These are phyloP conservation scores for Wolfiporia cocos DNA, from an alignment of 1,284 basidiomycete genomes.

Conservation along the genomic window DNA sequence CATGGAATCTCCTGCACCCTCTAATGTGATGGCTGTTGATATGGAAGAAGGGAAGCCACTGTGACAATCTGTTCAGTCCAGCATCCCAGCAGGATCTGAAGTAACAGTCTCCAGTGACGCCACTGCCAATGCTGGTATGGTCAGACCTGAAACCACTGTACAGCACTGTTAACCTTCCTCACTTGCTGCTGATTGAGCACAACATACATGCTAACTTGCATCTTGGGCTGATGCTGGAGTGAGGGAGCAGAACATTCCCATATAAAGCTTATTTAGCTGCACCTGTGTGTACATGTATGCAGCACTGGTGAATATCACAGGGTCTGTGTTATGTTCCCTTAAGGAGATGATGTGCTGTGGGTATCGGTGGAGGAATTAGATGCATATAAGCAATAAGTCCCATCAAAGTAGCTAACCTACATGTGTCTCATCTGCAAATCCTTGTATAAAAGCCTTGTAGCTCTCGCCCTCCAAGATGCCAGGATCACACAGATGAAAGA, in stretches of 20 bases:
- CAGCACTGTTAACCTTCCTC: too few species aligned
- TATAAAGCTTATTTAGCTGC: slow-evolving; percentile 68
- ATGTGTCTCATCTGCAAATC: slow-evolving; percentile 22
- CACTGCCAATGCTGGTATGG: too few species aligned
- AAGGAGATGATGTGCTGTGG: slow-evolving; percentile 67
- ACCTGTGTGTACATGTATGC: slow-evolving; percentile 72
- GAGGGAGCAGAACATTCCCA: slow-evolving; percentile 64
- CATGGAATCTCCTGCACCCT: slow-evolving; percentile 47
- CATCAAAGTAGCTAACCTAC: slow-evolving; percentile 13
- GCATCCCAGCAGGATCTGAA: too few species aligned
- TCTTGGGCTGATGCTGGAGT: slow-evolving; percentile 37
- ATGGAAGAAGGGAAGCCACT: too few species aligned
- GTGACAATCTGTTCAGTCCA: too few species aligned
- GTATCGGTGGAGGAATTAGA: background rate
- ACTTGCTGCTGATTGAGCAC: too few species aligned
- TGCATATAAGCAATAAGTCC: slow-evolving; percentile 12
- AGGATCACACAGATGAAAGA: slow-evolving; percentile 66
- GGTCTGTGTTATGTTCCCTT: slow-evolving; percentile 52
- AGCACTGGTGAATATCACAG: slow-evolving; percentile 70
- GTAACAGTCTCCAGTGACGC: too few species aligned
- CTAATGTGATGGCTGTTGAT: slow-evolving; percentile 36
- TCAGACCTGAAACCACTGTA: too few species aligned
- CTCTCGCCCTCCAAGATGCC: slow-evolving; percentile 62
- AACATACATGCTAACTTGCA: slow-evolving; percentile 35
- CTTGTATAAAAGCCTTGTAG: slow-evolving; percentile 71